Percentiles rank a stretch among this genome's conserved stretches.
Evolutionary conservation across 371 early-diverging fungal genomes (phyloP).

Genomic region (Lichtheimia corymbifera): DNA sequence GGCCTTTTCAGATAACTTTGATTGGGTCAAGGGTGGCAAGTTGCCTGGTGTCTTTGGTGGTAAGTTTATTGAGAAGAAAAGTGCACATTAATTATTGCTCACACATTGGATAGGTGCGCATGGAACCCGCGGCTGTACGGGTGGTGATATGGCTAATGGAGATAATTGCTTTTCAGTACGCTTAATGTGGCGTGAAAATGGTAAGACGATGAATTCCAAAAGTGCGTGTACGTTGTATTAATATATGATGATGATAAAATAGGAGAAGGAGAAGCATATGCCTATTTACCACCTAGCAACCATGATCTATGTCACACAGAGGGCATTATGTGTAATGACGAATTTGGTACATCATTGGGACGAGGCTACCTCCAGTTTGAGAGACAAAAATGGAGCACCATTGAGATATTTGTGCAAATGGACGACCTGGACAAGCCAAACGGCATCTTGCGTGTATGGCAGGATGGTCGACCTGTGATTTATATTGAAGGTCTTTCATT

Average conservation of each 20-base stretch:
- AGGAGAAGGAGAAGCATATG: constrained; percentile 7
- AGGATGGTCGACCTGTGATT: constrained; percentile 2
- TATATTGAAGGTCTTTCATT: background rate
- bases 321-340: background rate
- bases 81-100: too few species aligned
- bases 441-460: background rate
- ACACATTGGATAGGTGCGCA: too few species aligned
- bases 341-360: constrained; percentile 5
- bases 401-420: constrained; percentile 7
- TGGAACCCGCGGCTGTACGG: constrained; percentile 1
- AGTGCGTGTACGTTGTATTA: too few species aligned
- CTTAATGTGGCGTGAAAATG: constrained; percentile 7
- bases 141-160: constrained; percentile 3
- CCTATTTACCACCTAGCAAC: constrained; percentile 1
- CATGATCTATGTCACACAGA: background rate
- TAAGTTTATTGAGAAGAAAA: background rate
- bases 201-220: background rate
- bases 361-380: background rate
- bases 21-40: constrained; percentile 8
- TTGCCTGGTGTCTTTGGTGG: constrained; percentile 5
- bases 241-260: background rate
- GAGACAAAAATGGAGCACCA: background rate
- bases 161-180: constrained; percentile 2
- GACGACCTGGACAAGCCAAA: background rate
- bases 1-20: background rate